Conservation (phyloP, 805 yeast species). For the Sugiyamaella floridensis region DNA sequence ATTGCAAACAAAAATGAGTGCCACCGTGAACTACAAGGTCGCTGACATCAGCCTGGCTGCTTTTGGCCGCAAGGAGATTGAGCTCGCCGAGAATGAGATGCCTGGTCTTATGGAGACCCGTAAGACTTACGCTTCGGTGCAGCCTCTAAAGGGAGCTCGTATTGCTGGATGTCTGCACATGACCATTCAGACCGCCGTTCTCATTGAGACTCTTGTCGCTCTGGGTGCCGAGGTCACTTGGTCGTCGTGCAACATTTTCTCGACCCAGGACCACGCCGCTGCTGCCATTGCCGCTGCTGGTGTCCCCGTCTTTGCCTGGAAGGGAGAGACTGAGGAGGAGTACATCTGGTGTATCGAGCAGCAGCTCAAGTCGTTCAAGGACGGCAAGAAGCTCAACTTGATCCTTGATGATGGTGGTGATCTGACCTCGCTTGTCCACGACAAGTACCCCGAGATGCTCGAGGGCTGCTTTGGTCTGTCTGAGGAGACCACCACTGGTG, state of each 20-base stretch:
- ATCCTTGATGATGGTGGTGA: conserved; percentile 99
- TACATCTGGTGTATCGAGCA: conserved; percentile 99
- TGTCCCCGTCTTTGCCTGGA: conserved; percentile 99
- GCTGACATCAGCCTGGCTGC: conserved; percentile 98
- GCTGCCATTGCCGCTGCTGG: conserved; percentile 99
- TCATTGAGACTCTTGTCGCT: conserved; percentile 94
- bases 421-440: conserved; percentile 92
- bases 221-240: conserved; percentile 99
- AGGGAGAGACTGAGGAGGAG: conserved; percentile 99
- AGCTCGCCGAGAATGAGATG: conserved; percentile 98
- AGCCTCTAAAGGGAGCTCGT: conserved; percentile 97
- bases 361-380: conserved; percentile 97
- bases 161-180: conserved; percentile 98
- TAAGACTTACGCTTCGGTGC: conserved; percentile 79
- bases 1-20: conserved; percentile 14
- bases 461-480: conserved; percentile 91
- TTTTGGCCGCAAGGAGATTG: conserved; percentile 99
- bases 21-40: conserved; percentile 76
- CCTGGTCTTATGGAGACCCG: conserved; percentile 99
- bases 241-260: conserved; percentile 98
- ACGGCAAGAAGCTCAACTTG: conserved; percentile 87
- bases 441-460: conserved; percentile 96
- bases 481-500: conserved; percentile 99
- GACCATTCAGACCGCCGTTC: conserved; percentile 99
- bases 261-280: conserved; percentile 99